phyloP scores from a whole-genome alignment of 176 grass and related monocot genomes.

The Aegilops tauschii region DNA sequence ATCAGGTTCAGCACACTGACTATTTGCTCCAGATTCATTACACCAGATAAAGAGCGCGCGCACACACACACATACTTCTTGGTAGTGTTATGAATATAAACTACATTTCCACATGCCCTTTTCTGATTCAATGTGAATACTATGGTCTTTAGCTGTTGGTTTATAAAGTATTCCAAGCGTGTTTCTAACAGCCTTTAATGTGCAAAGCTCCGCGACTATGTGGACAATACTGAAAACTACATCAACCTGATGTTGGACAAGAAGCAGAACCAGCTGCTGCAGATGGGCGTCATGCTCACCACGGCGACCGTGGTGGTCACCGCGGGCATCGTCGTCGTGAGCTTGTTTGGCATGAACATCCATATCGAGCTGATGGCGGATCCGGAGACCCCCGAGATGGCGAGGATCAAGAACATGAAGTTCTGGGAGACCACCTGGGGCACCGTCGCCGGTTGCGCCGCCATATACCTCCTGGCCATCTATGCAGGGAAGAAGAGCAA shows the following conservation, averaged over 20 bases:
- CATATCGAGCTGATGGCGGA: slow-evolving; percentile 35
- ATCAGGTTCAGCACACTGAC: background rate
- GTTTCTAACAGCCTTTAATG: slow-evolving; percentile 15
- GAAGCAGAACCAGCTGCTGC: slow-evolving; percentile 85
- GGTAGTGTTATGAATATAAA: background rate
- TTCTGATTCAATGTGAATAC: background rate
- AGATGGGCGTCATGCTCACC: slow-evolving; percentile 80
- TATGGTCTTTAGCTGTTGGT: background rate
- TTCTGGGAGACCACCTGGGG: slow-evolving; percentile 82
- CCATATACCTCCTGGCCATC: slow-evolving; percentile 67
- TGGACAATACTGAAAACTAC: slow-evolving; percentile 78
- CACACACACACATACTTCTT: background rate
- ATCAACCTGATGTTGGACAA: slow-evolving; percentile 90
- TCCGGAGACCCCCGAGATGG: slow-evolving; percentile 40
- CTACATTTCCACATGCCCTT: background rate
- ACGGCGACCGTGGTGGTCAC: slow-evolving; percentile 70
- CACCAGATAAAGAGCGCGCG: background rate
- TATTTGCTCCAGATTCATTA: background rate
- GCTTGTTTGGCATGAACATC: slow-evolving; percentile 68
- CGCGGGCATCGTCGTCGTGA: slow-evolving; percentile 61
- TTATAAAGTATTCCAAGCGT: background rate
- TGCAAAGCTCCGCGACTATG: slow-evolving; percentile 70
- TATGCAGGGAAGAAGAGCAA: slow-evolving; percentile 75
- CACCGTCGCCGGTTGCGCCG: slow-evolving; percentile 57
- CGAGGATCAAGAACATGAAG: slow-evolving; percentile 39